A percentile compares a stretch with the other conserved stretches of the same genome.
Evolutionary conservation across 2,329 filamentous ascomycete species (phyloP).

Genomic region (Chaetomiaceae sp.): DNA sequence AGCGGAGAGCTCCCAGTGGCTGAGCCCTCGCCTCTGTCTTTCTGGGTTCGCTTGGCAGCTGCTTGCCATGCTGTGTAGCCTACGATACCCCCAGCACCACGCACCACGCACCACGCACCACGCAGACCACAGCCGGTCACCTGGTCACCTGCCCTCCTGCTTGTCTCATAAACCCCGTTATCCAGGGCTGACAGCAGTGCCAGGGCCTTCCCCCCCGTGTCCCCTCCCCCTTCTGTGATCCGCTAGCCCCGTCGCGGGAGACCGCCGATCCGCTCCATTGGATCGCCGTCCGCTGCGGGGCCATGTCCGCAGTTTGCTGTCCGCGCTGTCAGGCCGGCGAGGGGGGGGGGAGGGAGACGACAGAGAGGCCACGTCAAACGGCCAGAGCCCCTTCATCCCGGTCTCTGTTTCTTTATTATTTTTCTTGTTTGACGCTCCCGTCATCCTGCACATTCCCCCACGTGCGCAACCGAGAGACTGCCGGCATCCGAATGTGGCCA

Average conservation of each 20-base stretch:
- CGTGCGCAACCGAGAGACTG: not conserved
- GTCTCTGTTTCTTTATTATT: not conserved
- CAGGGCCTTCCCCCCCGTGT: too few relatives aligned
- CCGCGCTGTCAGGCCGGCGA: not conserved
- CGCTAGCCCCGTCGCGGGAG: not conserved
- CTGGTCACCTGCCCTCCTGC: slow-evolving; percentile 18
- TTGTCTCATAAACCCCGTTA: slow-evolving; percentile 14
- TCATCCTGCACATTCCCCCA: not conserved
- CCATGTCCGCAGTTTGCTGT: too few relatives aligned
- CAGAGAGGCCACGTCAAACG: slow-evolving; percentile 12
- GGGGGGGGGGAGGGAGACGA: too few relatives aligned
- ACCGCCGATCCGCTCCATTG: not conserved
- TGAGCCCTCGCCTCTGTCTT: not conserved
- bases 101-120: not conserved
- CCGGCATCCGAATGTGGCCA: not conserved
- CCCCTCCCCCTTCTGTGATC: not conserved
- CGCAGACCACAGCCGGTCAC: not conserved
- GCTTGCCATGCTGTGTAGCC: not conserved
- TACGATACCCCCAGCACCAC: slow-evolving; percentile 13
- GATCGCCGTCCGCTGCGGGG: slow-evolving; percentile 4
- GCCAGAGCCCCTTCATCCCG: not conserved
- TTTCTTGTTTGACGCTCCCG: not conserved
- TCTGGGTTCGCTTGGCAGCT: slow-evolving; percentile 3
- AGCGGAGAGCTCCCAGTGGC: slow-evolving; percentile 6
- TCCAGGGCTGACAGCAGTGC: not conserved